Percentiles rank a stretch among this genome's conserved stretches.
Evolutionary conservation across 1,139 yeast genomes (phyloP).

Genomic region (Yamadazyma dendronema): DNA sequence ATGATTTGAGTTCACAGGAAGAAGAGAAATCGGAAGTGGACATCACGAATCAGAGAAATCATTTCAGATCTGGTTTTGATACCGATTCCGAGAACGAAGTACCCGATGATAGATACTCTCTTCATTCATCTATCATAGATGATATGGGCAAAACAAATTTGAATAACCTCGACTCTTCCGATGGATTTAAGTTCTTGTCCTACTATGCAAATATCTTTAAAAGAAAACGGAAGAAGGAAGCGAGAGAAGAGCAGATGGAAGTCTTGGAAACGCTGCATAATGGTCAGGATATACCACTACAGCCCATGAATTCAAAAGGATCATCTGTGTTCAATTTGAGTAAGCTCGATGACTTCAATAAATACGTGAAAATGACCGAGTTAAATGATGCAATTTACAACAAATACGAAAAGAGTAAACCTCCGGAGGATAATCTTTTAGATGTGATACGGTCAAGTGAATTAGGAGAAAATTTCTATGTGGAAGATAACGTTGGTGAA

Average conservation of each 20-base stretch:
- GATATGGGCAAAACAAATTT: slow-evolving; percentile 18
- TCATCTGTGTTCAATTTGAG: slow-evolving; percentile 38
- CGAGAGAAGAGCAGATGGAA: slow-evolving; percentile 8
- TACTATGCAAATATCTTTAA: slow-evolving; percentile 24
- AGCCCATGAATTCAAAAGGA: slow-evolving; percentile 17
- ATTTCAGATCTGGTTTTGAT: slow-evolving; percentile 15
- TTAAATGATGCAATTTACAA: slow-evolving; percentile 32
- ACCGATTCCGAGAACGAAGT: slow-evolving; percentile 16
- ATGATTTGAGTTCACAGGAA: slow-evolving; percentile 7
- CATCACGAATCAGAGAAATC: slow-evolving; percentile 9
- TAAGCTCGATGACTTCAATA: slow-evolving; percentile 35
- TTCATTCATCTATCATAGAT: slow-evolving; percentile 28
- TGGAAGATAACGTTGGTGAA: slow-evolving; percentile 16
- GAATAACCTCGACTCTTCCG: slow-evolving; percentile 16
- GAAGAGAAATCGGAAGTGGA: slow-evolving; percentile 12
- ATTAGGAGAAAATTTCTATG: slow-evolving; percentile 30
- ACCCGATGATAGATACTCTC: slow-evolving; percentile 14
- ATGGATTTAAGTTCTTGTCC: slow-evolving; percentile 30
- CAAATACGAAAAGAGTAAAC: slow-evolving; percentile 13
- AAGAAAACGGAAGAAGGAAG: slow-evolving; percentile 10
- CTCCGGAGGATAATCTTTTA: slow-evolving; percentile 22
- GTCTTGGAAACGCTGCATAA: neutral
- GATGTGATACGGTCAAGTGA: slow-evolving; percentile 30
- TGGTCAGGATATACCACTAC: slow-evolving; percentile 25
- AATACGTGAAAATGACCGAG: slow-evolving; percentile 36